These are phyloP conservation scores for Boletus sensibilis DNA, from an alignment of 768 basidiomycete species.

Conservation along the genomic window DNA sequence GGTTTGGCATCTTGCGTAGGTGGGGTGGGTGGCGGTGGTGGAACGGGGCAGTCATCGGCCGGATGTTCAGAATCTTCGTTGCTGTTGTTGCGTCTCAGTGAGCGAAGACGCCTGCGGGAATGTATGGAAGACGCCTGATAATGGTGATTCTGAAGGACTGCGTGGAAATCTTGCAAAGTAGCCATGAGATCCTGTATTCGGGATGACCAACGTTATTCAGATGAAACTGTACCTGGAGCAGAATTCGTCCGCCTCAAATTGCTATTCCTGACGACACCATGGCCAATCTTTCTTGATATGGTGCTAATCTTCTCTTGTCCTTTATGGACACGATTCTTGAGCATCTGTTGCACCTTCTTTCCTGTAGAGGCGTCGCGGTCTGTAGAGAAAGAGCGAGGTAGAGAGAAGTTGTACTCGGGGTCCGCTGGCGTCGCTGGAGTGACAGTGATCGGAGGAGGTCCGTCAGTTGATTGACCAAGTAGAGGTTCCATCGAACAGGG, in stretches of 20 bases:
- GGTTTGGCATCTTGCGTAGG: conserved; percentile 34
- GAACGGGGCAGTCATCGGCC: conserved; percentile 38
- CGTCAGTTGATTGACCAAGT: neutral
- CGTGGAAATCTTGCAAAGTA: conserved; percentile 60
- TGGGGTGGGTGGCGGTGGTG: conserved; percentile 35
- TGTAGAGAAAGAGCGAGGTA: conserved; percentile 28
- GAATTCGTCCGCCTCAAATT: conserved; percentile 60
- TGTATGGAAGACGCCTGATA: conserved; percentile 85
- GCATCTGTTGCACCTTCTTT: conserved; percentile 73
- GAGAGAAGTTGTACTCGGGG: conserved; percentile 17
- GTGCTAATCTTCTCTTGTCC: conserved; percentile 70
- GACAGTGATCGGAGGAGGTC: conserved; percentile 49
- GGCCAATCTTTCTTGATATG: conserved; percentile 74
- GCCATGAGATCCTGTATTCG: neutral
- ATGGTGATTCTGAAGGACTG: conserved; percentile 54
- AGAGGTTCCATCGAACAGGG: conserved; percentile 2
- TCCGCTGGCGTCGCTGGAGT: conserved; percentile 60
- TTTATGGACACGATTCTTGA: conserved; percentile 73
- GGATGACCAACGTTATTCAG: neutral
- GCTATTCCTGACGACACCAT: conserved; percentile 59
- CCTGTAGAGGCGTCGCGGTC: conserved; percentile 52
- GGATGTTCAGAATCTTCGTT: conserved; percentile 33
- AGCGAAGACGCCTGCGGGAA: conserved; percentile 62
- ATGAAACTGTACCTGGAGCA: conserved; percentile 55
- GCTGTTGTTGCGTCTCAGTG: conserved; percentile 38